Evolutionary conservation across 345 rosid genomes (phyloP).

Genomic region (Arabidopsis arenosa): DNA sequence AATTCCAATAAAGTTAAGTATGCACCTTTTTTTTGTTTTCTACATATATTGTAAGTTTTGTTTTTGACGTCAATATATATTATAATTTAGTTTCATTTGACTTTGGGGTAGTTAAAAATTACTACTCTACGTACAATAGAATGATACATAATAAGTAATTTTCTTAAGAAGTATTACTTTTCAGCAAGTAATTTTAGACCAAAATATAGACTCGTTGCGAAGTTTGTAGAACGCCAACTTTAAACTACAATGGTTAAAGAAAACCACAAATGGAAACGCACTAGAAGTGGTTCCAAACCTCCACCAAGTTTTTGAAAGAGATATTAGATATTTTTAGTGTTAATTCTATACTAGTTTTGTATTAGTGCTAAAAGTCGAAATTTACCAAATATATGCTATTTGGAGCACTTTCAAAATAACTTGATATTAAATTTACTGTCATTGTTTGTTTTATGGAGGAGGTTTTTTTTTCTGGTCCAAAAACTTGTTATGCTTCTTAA

Average conservation of each 20-base stretch:
- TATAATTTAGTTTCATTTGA: too few relatives aligned
- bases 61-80: too few relatives aligned
- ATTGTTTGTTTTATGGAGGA: not conserved
- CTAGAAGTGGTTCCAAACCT: not conserved
- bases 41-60: too few relatives aligned
- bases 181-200: not conserved
- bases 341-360: slow-evolving; percentile 7
- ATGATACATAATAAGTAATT: not conserved
- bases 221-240: not conserved
- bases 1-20: not conserved
- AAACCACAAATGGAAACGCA: not conserved
- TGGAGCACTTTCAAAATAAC: not conserved
- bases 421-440: not conserved
- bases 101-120: too few relatives aligned
- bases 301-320: not conserved
- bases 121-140: too few relatives aligned
- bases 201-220: not conserved
- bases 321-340: not conserved
- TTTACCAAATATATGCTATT: slow-evolving; percentile 8
- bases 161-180: not conserved
- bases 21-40: not conserved
- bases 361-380: not conserved
- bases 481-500: not conserved
- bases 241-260: not conserved
- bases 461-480: not conserved